Conservation (phyloP, 371 early-diverging fungal genomes). For the Mucor plumbeus region DNA sequence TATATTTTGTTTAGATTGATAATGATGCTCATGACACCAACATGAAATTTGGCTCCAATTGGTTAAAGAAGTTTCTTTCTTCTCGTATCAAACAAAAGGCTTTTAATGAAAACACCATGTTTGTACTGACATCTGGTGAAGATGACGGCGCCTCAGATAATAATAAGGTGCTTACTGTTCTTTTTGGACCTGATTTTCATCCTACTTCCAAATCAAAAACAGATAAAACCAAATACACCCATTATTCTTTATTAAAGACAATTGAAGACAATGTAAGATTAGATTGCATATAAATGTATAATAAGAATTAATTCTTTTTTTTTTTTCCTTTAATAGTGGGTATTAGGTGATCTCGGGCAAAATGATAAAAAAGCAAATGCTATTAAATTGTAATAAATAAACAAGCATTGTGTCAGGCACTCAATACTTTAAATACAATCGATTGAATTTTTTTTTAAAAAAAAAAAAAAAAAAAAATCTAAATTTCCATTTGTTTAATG, state of each 20-base stretch:
- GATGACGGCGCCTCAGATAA: slow-evolving; percentile 42
- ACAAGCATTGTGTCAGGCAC: no score
- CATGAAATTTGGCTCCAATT: slow-evolving; percentile 54
- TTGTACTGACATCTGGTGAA: slow-evolving; percentile 62
- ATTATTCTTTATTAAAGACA: slow-evolving; percentile 67
- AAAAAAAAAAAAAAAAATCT: no score
- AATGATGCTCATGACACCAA: slow-evolving; percentile 67
- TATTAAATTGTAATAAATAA: no score
- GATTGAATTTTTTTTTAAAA: no score
- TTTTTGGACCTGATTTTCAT: slow-evolving; percentile 60
- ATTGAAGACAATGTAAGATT: slow-evolving; percentile 53
- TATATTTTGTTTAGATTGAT: slow-evolving; percentile 30
- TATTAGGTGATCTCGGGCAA: no score
- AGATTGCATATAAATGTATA: no score
- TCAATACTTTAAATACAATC: no score
- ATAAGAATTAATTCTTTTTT: no score
- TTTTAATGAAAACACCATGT: slow-evolving; percentile 58
- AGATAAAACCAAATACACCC: slow-evolving; percentile 60
- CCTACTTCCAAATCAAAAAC: slow-evolving; percentile 31
- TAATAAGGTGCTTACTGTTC: slow-evolving; percentile 54
- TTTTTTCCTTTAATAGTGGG: no score
- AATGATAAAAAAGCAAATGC: no score
- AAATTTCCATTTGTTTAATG: no score
- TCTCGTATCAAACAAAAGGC: slow-evolving; percentile 54
- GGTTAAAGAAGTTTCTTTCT: slow-evolving; percentile 60